Percentiles rank a stretch among this genome's conserved stretches.
Conservation (phyloP, 306 rosid species). For the Trifolium subterraneum region DNA sequence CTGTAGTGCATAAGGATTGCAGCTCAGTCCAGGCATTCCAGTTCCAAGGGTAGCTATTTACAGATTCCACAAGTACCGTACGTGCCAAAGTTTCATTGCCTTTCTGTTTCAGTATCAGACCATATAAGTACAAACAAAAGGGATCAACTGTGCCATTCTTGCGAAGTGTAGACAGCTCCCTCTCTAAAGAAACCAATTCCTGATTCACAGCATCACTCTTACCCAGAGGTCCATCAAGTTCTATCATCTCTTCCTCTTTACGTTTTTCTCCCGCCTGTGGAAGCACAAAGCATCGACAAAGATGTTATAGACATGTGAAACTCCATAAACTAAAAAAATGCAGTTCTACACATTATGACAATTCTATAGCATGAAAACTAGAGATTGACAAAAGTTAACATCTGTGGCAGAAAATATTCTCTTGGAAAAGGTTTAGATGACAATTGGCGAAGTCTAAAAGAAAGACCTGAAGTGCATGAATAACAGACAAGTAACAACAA, state of each 20-base stretch:
- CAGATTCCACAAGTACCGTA: constrained; percentile 86
- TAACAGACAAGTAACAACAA: constrained; percentile 6
- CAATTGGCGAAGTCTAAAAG: background rate
- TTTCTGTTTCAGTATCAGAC: constrained; percentile 88
- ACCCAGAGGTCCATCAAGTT: constrained; percentile 95
- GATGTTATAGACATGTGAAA: background rate
- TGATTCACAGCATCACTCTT: constrained; percentile 75
- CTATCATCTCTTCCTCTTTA: constrained; percentile 94
- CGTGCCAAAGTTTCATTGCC: constrained; percentile 83
- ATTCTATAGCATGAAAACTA: background rate
- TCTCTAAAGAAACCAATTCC: constrained; percentile 83
- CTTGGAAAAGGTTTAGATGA: background rate
- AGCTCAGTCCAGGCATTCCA: constrained; percentile 98
- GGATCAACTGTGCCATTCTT: constrained; percentile 81
- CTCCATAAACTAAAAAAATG: background rate
- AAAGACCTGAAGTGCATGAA: background rate
- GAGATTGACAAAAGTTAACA: background rate
- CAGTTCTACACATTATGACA: background rate
- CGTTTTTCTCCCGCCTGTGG: constrained; percentile 96
- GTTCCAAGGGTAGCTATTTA: constrained; percentile 97
- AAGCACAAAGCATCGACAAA: constrained; percentile 10
- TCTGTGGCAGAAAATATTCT: background rate
- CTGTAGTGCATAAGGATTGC: constrained; percentile 76
- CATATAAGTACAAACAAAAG: constrained; percentile 85
- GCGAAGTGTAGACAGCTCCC: constrained; percentile 81